Evolutionary conservation across 805 yeast species (phyloP).

Genomic region (Pichia insulana): DNA sequence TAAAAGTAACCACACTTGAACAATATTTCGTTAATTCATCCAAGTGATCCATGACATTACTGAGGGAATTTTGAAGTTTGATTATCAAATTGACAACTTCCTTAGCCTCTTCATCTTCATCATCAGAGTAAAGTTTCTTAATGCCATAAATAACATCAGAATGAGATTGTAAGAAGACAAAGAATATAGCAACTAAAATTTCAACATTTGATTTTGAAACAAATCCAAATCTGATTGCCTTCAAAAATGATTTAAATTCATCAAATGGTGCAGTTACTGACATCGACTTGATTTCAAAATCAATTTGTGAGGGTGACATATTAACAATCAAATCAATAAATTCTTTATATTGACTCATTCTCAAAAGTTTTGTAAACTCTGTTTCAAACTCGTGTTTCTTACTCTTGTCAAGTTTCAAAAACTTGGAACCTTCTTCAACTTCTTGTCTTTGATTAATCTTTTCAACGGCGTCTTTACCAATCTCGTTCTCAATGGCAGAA

Average conservation of each 20-base stretch:
- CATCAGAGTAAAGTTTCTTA: slow-evolving; percentile 12
- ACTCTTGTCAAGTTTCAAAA: slow-evolving; percentile 29
- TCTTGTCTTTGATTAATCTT: slow-evolving; percentile 21
- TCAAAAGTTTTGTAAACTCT: slow-evolving; percentile 55
- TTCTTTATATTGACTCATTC: slow-evolving; percentile 44
- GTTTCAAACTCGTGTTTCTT: slow-evolving; percentile 53
- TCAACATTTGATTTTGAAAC: slow-evolving; percentile 56
- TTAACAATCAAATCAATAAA: slow-evolving; percentile 49
- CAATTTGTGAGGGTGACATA: slow-evolving; percentile 71
- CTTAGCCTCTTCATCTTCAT: slow-evolving; percentile 23
- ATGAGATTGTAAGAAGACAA: slow-evolving; percentile 66
- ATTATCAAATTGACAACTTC: slow-evolving; percentile 35
- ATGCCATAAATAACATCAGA: slow-evolving; percentile 57
- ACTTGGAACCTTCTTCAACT: slow-evolving; percentile 19
- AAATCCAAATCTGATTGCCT: slow-evolving; percentile 59
- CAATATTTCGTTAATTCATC: slow-evolving; percentile 72
- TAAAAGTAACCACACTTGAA: slow-evolving; percentile 64
- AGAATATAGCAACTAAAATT: slow-evolving; percentile 70
- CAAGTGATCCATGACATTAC: slow-evolving; percentile 36
- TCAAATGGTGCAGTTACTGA: slow-evolving; percentile 53
- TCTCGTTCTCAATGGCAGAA: slow-evolving; percentile 46
- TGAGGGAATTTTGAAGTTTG: slow-evolving; percentile 38
- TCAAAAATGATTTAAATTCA: slow-evolving; percentile 58
- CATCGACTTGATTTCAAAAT: slow-evolving; percentile 79
- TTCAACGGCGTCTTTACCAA: slow-evolving; percentile 19